Evolutionary conservation across 2,329 filamentous ascomycete species (phyloP), one percentile per base, ranked within the genome.

Genomic region (Cercospora nicotianae): DNA sequence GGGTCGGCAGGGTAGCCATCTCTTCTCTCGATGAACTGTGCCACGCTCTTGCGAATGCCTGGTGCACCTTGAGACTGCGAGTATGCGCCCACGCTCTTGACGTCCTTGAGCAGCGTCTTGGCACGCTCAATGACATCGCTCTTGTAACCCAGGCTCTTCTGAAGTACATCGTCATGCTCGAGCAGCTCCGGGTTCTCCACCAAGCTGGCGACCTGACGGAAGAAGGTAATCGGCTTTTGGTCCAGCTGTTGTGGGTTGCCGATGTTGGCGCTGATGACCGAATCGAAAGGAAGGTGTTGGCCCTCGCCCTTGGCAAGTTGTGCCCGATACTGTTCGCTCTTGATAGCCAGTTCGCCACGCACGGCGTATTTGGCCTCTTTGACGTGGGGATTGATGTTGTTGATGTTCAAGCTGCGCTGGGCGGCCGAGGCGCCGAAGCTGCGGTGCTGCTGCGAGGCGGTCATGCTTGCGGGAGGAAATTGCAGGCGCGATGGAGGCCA

Each of bases 191-290:
- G 95, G 84, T 98, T 94, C 85, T 99, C 95, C 67, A 98, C 82
- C 70, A 99, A 81, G 82, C 93, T 96, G 76, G 95, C 87, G 30
- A 99, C 95, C 83, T 99, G 94, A 75, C 95, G 90, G 88, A 99
- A 97, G 86, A 97, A 99, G 74, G 95, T 99, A 77, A 99, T 94
- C 77, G 95, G 95, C 86, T 98, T 96, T 86, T 99, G 95, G 83
- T 97, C 95, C 71, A 99, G 89, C 83, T 99, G 95, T 82, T 99
- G 95, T 3, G 95, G 95, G 84, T 99, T 99, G 78, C 95, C 95
- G 77, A 99, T 99, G 83, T 99, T 99, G 82, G 95, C 95, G 71
- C 92, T 94, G 83, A 99, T 94, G 81, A 99, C 90, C 68, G 93
- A 87, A 75, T 92, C 86, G 81, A 99, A 99, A 60, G 95, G 94